A percentile compares a stretch with the other conserved stretches of the same genome.
Conservation (phyloP, 78 protist species). For the slime mould (Dictyostelium discoideum) region dicty_2.7 NC_007090.3:534501-535000, state of each 20-base stretch:
- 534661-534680: background rate
- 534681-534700: constrained; percentile 59
- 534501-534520: constrained; percentile 42
- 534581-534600: constrained; percentile 42
- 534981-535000: too few species aligned
- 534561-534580: constrained; percentile 23
- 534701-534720: constrained; percentile 54
- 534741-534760: constrained; percentile 50
- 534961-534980: background rate
- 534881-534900: background rate
- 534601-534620: constrained; percentile 68
- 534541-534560: constrained; percentile 12
- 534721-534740: constrained; percentile 20
- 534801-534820: background rate
- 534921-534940: background rate
- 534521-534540: constrained; percentile 66
- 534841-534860: background rate
- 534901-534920: background rate
- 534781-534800: background rate
- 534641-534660: constrained; percentile 68
- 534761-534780: constrained; percentile 50
- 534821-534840: background rate
- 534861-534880: background rate
- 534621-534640: constrained; percentile 41
- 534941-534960: background rate